Percentiles rank a stretch among this genome's conserved stretches.
These are phyloP conservation scores for Myriosclerotinia duriaeana DNA, from an alignment of 2,329 filamentous ascomycete species.

Conservation along the genomic window DNA sequence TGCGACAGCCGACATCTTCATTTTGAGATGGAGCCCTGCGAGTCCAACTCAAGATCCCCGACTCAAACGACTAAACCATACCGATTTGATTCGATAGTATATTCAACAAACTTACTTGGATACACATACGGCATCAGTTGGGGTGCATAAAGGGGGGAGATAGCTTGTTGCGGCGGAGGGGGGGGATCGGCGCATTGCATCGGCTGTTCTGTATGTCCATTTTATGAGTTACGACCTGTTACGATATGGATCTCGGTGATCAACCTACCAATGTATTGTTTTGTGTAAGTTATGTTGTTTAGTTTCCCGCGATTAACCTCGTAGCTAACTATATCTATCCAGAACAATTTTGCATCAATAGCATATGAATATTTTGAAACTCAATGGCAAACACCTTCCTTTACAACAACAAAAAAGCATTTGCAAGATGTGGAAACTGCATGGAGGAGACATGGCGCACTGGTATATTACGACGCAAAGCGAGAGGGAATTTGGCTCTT, in stretches of 20 bases:
- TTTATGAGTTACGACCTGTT: conserved; percentile 30
- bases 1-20: conserved; percentile 25
- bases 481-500: conserved; percentile 40
- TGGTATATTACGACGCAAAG: conserved; percentile 36
- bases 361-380: conserved; percentile 40
- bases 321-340: conserved; percentile 19
- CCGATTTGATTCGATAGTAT: conserved; percentile 8
- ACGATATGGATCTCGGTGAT: conserved; percentile 42
- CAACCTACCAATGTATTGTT: conserved; percentile 41
- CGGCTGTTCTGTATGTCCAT: conserved; percentile 1
- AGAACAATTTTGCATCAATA: conserved; percentile 41
- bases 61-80: conserved; percentile 26
- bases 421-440: conserved; percentile 36
- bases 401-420: conserved; percentile 30
- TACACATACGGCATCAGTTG: conserved; percentile 16
- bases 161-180: conserved; percentile 16
- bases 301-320: not conserved
- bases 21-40: conserved; percentile 40
- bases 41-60: conserved; percentile 32
- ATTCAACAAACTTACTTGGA: conserved; percentile 4
- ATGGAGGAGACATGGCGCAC: conserved; percentile 37
- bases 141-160: conserved; percentile 17
- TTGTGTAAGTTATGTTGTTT: conserved; percentile 33
- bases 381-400: conserved; percentile 25
- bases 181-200: conserved; percentile 20